Base-by-base conservation (phyloP, 768 basidiomycete genomes). In the Leccinum disarticulatum region DNA sequence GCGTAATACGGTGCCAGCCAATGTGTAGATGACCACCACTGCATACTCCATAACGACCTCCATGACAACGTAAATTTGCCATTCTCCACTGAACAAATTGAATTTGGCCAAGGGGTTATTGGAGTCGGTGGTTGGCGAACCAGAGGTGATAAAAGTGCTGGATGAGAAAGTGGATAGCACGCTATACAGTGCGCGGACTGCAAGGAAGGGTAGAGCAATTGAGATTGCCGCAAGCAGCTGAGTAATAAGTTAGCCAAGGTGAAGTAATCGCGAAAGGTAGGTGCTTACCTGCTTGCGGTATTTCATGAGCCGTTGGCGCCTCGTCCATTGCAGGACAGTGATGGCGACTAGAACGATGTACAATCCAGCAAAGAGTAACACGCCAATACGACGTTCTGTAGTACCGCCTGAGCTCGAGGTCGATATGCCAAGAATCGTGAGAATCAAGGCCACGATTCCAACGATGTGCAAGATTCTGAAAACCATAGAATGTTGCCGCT, bases 1-100 rank as follows among this genome's bases (percentile, higher is more conserved):
- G 31, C 62, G 72, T 15, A 73, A 35, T n/a, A 59, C 27, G 27
- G 62, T 66, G 30, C 76, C 77, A 0, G 71, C 68, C 36, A 68
- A 49, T 6, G 65, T 58, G 61, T 77, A 89, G 54, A 87, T 75
- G 38, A 76, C 58, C 52, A 78, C 77, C 14, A 81, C 76, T 38
- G 78, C 67, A 64, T 77, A 84, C 71, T 90, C 88, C 82, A 83
- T 84, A 43, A 87, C 60, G 41, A 86, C 74, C 14, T 80, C 80
- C 76, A 89, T 81, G 56, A 80, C 71, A 31, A 88, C 77, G 68
- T 80, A 90, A 62, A 83, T 64, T 52, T 80, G 70, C 85, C 83
- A 87, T 59, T 80, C 71, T 31, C 87, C 86, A 3, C 79, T 81
- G 36, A 83, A 65, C 53, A 82, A 77, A 64, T 86, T 84, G 68